Evolutionary conservation across 2,329 filamentous ascomycete genomes (phyloP).

Genomic region (Elsinoe perseae): DNA sequence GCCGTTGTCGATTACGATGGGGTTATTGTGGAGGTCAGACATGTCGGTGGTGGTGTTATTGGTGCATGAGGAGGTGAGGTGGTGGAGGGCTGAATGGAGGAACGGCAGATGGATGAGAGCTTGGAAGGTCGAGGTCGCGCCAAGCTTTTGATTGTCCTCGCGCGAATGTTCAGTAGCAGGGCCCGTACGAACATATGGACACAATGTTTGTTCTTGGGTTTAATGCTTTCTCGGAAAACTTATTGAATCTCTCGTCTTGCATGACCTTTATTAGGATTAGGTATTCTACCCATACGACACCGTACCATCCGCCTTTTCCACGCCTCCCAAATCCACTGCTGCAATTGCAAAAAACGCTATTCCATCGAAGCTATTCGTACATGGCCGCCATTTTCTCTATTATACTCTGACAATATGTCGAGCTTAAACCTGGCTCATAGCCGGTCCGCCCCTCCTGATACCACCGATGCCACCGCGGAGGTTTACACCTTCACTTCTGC

Average conservation of each 20-base stretch:
- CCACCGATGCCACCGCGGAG: slow-evolving; percentile 40
- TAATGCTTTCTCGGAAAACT: too few species aligned
- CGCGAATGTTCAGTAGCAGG: too few species aligned
- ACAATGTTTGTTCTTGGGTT: too few species aligned
- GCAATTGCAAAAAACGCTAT: background rate
- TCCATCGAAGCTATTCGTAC: background rate
- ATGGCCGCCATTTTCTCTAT: background rate
- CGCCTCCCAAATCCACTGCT: background rate
- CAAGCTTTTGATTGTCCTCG: background rate
- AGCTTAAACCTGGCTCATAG: slow-evolving; percentile 52
- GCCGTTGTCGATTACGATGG: slow-evolving; percentile 98
- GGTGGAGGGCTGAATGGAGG: background rate
- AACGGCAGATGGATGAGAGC: background rate
- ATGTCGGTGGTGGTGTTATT: slow-evolving; percentile 35
- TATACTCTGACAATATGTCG: background rate
- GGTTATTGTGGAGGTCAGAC: slow-evolving; percentile 85
- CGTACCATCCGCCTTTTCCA: background rate
- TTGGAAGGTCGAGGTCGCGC: slow-evolving; percentile 6
- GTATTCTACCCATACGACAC: background rate
- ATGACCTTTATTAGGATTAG: slow-evolving; percentile 9
- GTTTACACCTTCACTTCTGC: slow-evolving; percentile 42
- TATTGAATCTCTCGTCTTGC: background rate
- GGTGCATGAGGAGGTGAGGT: background rate
- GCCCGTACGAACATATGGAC: too few species aligned
- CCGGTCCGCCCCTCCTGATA: slow-evolving; percentile 38